These are phyloP conservation scores for Solanum pennellii DNA, from an alignment of 257 asterid genomes.

Conservation along the genomic window DNA sequence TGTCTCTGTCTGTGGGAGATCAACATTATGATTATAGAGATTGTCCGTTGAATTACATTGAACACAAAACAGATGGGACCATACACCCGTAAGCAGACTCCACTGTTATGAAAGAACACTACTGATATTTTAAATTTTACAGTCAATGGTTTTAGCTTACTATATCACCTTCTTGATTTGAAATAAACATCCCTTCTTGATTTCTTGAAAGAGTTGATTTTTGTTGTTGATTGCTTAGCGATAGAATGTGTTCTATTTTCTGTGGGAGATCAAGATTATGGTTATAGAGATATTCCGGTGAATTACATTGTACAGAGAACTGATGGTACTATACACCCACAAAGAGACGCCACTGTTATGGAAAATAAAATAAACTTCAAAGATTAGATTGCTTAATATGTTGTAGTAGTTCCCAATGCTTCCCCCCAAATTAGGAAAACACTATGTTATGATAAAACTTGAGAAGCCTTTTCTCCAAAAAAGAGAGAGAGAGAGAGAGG, in stretches of 20 bases:
- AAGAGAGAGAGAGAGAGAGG: too few species aligned
- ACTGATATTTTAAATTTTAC: too few species aligned
- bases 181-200: neutral
- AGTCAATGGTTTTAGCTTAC: too few species aligned
- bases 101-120: too few species aligned
- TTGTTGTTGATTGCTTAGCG: neutral
- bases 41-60: neutral
- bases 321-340: neutral
- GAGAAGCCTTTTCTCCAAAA: too few species aligned
- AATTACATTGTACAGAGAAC: neutral
- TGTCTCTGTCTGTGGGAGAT: neutral
- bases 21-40: neutral
- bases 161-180: too few species aligned
- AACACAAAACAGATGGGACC: too few species aligned
- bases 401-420: neutral
- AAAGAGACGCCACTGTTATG: neutral
- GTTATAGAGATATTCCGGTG: neutral
- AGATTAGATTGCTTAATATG: neutral
- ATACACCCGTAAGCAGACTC: too few species aligned
- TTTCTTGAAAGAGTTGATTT: neutral
- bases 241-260: neutral
- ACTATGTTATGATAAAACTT: neutral
- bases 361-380: neutral
- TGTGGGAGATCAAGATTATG: neutral
- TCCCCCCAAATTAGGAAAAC: neutral